Base-by-base conservation (phyloP, 2,329 filamentous ascomycete species). In the Pseudopyricularia javanii region DNA sequence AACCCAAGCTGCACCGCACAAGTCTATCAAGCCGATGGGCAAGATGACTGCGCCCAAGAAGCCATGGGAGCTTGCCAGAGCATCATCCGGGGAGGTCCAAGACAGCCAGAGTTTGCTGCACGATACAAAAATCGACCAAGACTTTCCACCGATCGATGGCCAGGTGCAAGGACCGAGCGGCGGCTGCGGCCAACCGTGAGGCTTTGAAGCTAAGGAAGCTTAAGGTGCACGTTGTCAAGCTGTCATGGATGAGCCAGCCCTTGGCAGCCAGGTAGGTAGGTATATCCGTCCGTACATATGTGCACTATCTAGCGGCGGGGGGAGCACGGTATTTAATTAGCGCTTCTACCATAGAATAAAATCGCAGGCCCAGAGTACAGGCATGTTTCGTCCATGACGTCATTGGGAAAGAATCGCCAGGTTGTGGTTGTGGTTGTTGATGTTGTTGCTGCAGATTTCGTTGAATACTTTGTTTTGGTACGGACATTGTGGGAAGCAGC, bases 31-130 rank as follows among this genome's bases (percentile, higher is more conserved):
- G 50, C 74, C 75, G 0, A 64, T 76, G 37, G 74, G 75, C 11
- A 65, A 70, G 50, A 68, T 74, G 47, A 58, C 68, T 24, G 75
- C 70, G 12, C 75, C 77, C 0, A 70, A 63, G 51, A 82, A 82
- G 68, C 91, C 91, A 1, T 96, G 91, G 91, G 91, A 95, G 70
- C 60, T 74, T 79, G 15, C 55, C 47, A 24, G 40, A 24, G 24
- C 40, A 24, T 15, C 22, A 24, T 45, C 40, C 15, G 24, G 20
- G 15, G 40, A 45, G 24, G 40, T 20, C 22, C 40, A 45, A 14
- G 40, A 24, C 20, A 24, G 40, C 15, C 17, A 45, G 24, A 14
- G 20, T 24, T 45, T 45, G 40, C 20, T 24, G 22, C 40, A 24
- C 40, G 22, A 45, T 11, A 24, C 40, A 9, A 12, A 20, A 45